Evolutionary conservation across 345 rosid genomes (phyloP).

Genomic region (Mercurialis annua): DNA sequence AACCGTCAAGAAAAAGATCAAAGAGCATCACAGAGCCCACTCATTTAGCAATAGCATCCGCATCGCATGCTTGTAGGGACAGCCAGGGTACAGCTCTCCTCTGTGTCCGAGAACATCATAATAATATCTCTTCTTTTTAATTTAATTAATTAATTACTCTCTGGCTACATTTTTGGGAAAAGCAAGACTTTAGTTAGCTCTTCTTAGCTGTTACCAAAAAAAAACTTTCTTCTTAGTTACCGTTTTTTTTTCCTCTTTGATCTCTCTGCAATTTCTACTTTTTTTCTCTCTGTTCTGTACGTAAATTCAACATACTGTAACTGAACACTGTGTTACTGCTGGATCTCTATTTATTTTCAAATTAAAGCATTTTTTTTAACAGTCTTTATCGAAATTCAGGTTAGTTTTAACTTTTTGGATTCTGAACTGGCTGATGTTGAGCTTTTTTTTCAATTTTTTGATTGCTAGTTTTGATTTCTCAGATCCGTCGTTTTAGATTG

Average conservation of each 20-base stretch:
- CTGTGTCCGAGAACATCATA: slow-evolving; percentile 15
- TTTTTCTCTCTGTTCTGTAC: neutral
- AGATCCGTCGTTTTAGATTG: slow-evolving; percentile 35
- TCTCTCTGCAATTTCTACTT: slow-evolving; percentile 13
- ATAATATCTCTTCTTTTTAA: neutral
- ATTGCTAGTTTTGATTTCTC: slow-evolving; percentile 16
- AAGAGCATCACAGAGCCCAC: neutral
- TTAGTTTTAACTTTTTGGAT: slow-evolving; percentile 7
- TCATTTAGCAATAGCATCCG: neutral
- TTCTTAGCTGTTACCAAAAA: slow-evolving; percentile 33
- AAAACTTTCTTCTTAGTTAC: slow-evolving; percentile 6
- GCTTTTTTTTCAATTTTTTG: neutral
- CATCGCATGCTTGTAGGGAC: slow-evolving; percentile 7
- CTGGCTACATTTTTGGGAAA: slow-evolving; percentile 1
- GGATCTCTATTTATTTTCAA: slow-evolving; percentile 9
- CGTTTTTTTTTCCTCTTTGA: slow-evolving; percentile 24
- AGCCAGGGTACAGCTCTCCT: slow-evolving; percentile 3
- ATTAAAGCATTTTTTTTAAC: neutral
- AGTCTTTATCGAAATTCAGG: slow-evolving; percentile 17
- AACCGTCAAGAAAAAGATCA: slow-evolving; percentile 11
- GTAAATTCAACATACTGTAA: neutral
- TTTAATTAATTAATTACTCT: neutral
- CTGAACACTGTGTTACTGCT: neutral
- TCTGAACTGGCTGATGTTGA: neutral
- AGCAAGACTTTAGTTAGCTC: slow-evolving; percentile 14